Evolutionary conservation across 1,284 basidiomycete genomes (phyloP).

Genomic region (Fomes fomentarius): DNA sequence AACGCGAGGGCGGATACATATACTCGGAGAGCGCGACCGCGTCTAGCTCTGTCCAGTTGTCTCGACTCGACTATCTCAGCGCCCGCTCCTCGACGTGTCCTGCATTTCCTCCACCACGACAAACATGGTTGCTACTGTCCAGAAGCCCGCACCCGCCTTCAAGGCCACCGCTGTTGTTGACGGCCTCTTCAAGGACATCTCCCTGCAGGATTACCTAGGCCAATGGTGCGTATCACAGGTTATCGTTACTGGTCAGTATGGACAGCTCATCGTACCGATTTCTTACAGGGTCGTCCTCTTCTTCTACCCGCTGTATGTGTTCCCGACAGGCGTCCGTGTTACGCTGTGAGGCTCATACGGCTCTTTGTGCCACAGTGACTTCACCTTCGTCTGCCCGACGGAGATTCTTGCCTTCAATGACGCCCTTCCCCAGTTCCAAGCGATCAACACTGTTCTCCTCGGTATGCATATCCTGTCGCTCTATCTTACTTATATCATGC

Average conservation of each 20-base stretch:
- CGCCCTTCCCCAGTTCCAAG: constrained; percentile 73
- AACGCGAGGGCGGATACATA: constrained; percentile 32
- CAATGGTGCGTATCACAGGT: constrained; percentile 83
- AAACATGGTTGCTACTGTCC: constrained; percentile 70
- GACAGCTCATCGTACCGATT: no score
- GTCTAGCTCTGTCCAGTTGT: constrained; percentile 4
- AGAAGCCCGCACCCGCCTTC: constrained; percentile 80
- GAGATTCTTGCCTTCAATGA: constrained; percentile 94
- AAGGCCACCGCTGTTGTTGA: constrained; percentile 76
- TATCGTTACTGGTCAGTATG: no score
- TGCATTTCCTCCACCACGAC: background rate
- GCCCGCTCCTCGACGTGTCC: constrained; percentile 4
- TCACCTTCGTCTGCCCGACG: constrained; percentile 90
- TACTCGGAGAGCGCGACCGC: constrained; percentile 19
- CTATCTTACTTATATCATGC: background rate
- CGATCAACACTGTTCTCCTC: constrained; percentile 75
- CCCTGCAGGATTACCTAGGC: constrained; percentile 73
- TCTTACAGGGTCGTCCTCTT: constrained; percentile 28
- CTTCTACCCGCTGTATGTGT: constrained; percentile 79
- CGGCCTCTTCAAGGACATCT: constrained; percentile 76
- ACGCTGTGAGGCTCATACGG: background rate
- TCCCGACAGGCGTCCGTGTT: background rate
- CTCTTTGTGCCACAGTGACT: constrained; percentile 51
- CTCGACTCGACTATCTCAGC: constrained; percentile 2
- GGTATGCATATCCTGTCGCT: no score